Evolutionary conservation across 164 flowering plant species (phyloP).

Genomic region (Platanus orientalis): DNA sequence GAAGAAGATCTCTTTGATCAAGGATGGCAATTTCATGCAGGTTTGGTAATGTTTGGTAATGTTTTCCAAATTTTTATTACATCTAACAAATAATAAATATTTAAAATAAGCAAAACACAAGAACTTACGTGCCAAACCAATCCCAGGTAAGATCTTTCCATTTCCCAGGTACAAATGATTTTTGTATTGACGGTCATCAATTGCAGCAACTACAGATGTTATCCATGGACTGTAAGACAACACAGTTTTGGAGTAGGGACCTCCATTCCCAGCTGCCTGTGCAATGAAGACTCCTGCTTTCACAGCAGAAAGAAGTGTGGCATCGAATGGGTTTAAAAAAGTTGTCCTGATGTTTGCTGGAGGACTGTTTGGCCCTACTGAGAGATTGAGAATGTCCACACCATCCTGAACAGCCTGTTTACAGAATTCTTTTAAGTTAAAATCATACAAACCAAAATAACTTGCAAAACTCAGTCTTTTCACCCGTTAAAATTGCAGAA

Average conservation of each 20-base stretch:
- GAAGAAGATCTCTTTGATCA: too few species aligned
- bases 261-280: slow-evolving; percentile 99
- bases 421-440: slow-evolving; percentile 7
- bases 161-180: slow-evolving; percentile 85
- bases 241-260: slow-evolving; percentile 89
- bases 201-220: slow-evolving; percentile 91
- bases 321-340: slow-evolving; percentile 90
- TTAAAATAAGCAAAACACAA: neutral
- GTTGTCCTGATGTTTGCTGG: slow-evolving; percentile 82
- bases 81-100: neutral
- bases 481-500: too few species aligned
- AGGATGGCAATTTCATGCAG: neutral
- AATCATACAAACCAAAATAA: neutral
- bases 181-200: slow-evolving; percentile 92
- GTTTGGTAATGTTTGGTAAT: neutral
- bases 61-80: neutral
- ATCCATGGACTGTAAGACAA: slow-evolving; percentile 99
- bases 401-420: slow-evolving; percentile 97
- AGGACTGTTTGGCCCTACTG: slow-evolving; percentile 95
- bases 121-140: slow-evolving; percentile 92
- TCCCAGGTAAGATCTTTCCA: slow-evolving; percentile 77
- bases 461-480: too few species aligned
- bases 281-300: slow-evolving; percentile 98
- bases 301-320: slow-evolving; percentile 86
- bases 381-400: slow-evolving; percentile 93